phyloP scores from a whole-genome alignment of 106 monocot genomes.

The Iris macrosiphon region DNA sequence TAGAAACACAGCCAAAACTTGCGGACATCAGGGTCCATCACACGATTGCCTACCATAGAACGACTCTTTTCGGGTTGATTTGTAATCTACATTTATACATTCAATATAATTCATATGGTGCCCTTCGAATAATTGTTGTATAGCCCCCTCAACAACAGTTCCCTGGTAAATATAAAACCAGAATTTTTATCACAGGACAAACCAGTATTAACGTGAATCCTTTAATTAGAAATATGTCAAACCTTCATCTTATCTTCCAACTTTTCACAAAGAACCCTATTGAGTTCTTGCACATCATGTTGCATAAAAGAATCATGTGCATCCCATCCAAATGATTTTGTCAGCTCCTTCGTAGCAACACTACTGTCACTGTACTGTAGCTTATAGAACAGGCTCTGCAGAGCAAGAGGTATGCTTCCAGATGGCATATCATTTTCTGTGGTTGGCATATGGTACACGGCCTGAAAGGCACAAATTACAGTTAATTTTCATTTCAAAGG shows the following conservation, averaged over 20 bases:
- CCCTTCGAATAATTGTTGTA: conserved; percentile 78
- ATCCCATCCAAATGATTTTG: conserved; percentile 46
- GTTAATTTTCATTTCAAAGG: conserved; percentile 6
- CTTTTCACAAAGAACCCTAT: conserved; percentile 66
- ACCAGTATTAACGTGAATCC: neutral
- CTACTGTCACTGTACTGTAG: conserved; percentile 62
- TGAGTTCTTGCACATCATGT: conserved; percentile 75
- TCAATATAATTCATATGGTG: conserved; percentile 86
- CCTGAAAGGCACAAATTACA: conserved; percentile 25
- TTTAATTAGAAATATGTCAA: neutral
- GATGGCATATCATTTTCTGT: conserved; percentile 85
- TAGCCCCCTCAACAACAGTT: conserved; percentile 74
- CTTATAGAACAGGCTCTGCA: conserved; percentile 66
- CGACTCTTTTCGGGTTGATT: conserved; percentile 69
- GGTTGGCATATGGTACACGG: conserved; percentile 90
- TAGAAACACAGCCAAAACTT: neutral
- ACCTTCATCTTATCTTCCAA: conserved; percentile 92
- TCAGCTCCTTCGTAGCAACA: conserved; percentile 51
- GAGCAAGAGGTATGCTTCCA: conserved; percentile 74
- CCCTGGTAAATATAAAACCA: conserved; percentile 30
- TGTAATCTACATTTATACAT: conserved; percentile 78
- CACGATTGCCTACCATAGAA: conserved; percentile 53
- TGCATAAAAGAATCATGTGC: conserved; percentile 52
- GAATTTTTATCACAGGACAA: neutral
- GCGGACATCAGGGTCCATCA: neutral